A percentile compares a stretch with the other conserved stretches of the same genome.
Conservation (phyloP, 306 rosid genomes). For the Dryas octopetala region DNA sequence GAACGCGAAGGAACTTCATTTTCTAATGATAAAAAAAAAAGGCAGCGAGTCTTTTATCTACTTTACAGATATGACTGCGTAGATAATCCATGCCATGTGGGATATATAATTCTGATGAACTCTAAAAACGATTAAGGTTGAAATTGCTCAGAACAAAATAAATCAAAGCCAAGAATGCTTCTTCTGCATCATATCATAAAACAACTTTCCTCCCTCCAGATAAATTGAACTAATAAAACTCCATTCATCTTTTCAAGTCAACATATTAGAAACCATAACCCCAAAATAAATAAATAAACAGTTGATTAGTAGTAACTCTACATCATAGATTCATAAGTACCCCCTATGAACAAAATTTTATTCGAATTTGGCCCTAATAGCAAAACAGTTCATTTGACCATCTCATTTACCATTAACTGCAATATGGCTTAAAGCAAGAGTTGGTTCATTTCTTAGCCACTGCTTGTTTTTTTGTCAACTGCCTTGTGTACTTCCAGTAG, state of each 20-base stretch:
- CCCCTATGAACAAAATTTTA: neutral
- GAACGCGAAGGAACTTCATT: too few species aligned
- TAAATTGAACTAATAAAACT: neutral
- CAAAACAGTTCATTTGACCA: neutral
- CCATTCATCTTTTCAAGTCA: too few species aligned
- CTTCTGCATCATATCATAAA: neutral
- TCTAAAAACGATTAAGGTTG: neutral
- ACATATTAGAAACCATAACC: too few species aligned
- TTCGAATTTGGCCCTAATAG: neutral
- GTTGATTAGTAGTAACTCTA: too few species aligned
- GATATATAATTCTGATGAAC: neutral
- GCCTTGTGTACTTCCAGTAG: conserved; percentile 20
- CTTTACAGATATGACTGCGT: too few species aligned
- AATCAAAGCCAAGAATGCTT: neutral
- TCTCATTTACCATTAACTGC: neutral
- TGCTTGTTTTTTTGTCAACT: neutral
- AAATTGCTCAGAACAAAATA: neutral
- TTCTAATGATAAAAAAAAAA: too few species aligned
- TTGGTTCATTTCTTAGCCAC: neutral
- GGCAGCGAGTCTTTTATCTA: too few species aligned
- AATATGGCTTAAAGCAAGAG: neutral
- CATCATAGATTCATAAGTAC: too few species aligned
- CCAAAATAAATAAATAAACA: too few species aligned
- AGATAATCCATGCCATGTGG: neutral
- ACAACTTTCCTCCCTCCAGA: neutral